A percentile compares a stretch with the other conserved stretches of the same genome.
Evolutionary conservation across 176 grass and related monocot species (phyloP).

Genomic region (Hyparrhenia diplandra): DNA sequence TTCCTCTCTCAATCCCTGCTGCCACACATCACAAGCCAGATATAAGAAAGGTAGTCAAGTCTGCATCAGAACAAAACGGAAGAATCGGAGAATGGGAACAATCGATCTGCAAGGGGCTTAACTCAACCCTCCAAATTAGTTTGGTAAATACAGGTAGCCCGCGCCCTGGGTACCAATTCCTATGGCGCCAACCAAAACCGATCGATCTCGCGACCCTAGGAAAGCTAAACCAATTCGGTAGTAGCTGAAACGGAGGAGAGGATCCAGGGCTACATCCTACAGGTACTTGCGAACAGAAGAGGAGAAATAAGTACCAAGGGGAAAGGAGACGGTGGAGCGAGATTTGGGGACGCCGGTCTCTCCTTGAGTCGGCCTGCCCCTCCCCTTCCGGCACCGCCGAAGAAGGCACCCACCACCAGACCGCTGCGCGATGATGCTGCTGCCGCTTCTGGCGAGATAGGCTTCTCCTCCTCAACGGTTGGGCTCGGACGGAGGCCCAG

Average conservation of each 20-base stretch:
- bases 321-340: neutral
- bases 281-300: neutral
- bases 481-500: neutral
- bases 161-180: neutral
- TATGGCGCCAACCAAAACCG: neutral
- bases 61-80: neutral
- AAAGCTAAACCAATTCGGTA: neutral
- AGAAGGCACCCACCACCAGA: neutral
- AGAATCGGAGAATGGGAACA: neutral
- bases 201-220: neutral
- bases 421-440: neutral
- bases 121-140: neutral
- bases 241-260: neutral
- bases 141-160: neutral
- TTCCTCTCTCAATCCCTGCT: slow-evolving; percentile 10
- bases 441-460: neutral
- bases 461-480: neutral
- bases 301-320: neutral
- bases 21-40: neutral
- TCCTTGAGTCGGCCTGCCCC: neutral
- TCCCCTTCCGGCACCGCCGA: neutral
- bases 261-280: neutral
- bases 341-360: neutral
- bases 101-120: slow-evolving; percentile 3
- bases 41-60: neutral